Evolutionary conservation across 495 filamentous ascomycete species (phyloP), one percentile per base, ranked within the genome.

Genomic region (Aspergillus carlsbadensis): DNA sequence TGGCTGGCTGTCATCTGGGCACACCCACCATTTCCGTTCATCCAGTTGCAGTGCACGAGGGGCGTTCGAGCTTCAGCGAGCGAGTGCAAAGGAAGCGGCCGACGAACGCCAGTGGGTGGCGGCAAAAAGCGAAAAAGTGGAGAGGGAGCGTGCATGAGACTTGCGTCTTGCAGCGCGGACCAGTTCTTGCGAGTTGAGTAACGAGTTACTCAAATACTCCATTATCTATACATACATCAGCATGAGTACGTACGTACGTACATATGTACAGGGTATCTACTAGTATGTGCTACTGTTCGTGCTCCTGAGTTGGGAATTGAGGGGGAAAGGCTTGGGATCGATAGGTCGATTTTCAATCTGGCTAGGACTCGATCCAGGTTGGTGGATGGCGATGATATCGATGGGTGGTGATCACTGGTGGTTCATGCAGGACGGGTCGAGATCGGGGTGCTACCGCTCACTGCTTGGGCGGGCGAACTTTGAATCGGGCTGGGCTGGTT

Each of bases 1-100:
- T 60, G 62, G 62, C 62, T 61, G 62, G 62, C 62, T 65, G 62
- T 61, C 58, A 60, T 22, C 45, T 17, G 20, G 18, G 22, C 10
- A 22, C 36, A 15, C 36, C 4, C 22, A 17, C 26, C 26, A 29
- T 8, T 29, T 15, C 17, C 6, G 11, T 5, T 22, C 22, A 11
- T 22, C 14, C 22, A 13, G 8, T 10, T 6, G 20, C 36, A 42
- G 39, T 20, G 10, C n/a, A 20, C 39, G 20, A 42, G 26, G 26
- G 26, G 8, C 4, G 26, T 29, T 29, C 26, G 8, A 29, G 8
- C n/a, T n/a, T n/a, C 26, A 29, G 26, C 26, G 26, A 3, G 26
- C 8, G 26, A 29, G 26, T 29, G 26, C 26, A 29, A 29, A 8
- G 26, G 26, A 29, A 8, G 26, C 3, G 26, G 8, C 26, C 26